Base-by-base conservation (phyloP, 2,329 filamentous ascomycete species). In the Triangularia verruculosa region DNA sequence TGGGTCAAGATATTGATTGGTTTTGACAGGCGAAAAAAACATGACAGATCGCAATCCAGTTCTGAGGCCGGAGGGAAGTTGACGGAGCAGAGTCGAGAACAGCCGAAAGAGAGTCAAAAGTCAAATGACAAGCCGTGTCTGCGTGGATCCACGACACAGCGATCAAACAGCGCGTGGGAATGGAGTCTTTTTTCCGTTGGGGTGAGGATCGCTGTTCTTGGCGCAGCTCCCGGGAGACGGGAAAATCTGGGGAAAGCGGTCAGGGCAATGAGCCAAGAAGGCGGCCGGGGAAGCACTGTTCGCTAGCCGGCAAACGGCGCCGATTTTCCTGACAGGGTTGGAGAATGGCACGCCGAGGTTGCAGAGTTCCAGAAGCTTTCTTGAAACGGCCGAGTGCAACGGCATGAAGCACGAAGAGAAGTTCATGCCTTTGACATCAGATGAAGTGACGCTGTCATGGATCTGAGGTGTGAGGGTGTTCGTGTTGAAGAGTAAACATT, bases 331-430 rank as follows among this genome's bases (percentile, higher is more conserved):
- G 60, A 57, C 43, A 20, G 30, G 59, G 54, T 52, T 56, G 39
- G 51, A 28, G n/a, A 17, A 52, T 63, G 54, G 39, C 47, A 60
- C 54, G n/a, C 61, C 64, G 62, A 64, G 59, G 64, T 70, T 70
- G 68, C 67, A 70, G 69, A 70, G 69, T 70, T 70, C 69, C 67
- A 70, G 69, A 70, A 70, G 43, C 57, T 30, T 69, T 66, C 67
- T 68, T 69, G 65, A 70, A 70, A 69, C 68, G 67, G 66, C 65
- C 61, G 62, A 63, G 66, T 59, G 57, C 65, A 57, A 63, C 60
- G 65, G 66, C 47, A 61, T 64, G 63, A 64, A 62, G 65, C 67
- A 67, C 20, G 34, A 28, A 47, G 62, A 61, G 57, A 57, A 63
- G 25, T 67, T 66, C 64, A 62, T 64, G 64, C 62, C 65, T 30